Conservation (phyloP, 2,329 filamentous ascomycete species). For the Claviceps sp. region DNA sequence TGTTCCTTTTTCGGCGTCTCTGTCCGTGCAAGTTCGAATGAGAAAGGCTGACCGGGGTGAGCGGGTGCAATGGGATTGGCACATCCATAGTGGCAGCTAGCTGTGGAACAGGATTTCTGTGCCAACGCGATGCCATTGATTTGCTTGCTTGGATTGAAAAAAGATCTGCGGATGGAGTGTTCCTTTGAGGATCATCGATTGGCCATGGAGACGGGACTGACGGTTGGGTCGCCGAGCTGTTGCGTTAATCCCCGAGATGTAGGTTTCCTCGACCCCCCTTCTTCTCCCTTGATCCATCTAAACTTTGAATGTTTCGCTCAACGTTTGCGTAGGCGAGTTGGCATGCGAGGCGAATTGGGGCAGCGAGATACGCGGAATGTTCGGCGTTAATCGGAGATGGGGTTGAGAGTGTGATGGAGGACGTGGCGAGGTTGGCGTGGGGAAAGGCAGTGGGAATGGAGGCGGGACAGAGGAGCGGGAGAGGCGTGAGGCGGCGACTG, state of each 20-base stretch:
- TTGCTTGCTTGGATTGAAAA: slow-evolving; percentile 23
- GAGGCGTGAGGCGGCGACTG: not conserved
- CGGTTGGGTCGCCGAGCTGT: slow-evolving; percentile 11
- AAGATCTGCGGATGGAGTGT: slow-evolving; percentile 14
- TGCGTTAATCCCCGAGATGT: slow-evolving; percentile 20
- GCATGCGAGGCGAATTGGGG: slow-evolving; percentile 18
- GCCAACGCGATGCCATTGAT: slow-evolving; percentile 12
- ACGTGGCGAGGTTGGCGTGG: slow-evolving; percentile 13
- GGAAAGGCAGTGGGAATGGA: slow-evolving; percentile 7
- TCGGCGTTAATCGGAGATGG: slow-evolving; percentile 24
- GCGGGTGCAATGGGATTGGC: not conserved
- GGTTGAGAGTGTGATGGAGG: slow-evolving; percentile 17
- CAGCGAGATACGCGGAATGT: slow-evolving; percentile 20
- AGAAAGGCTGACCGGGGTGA: not conserved
- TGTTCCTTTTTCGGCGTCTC: not conserved
- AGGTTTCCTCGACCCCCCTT: not conserved
- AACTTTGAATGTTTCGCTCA: not conserved
- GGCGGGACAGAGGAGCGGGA: not conserved
- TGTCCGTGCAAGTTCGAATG: not conserved
- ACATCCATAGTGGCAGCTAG: slow-evolving; percentile 13
- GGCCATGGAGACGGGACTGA: slow-evolving; percentile 1
- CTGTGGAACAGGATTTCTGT: not conserved
- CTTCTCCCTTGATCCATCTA: not conserved
- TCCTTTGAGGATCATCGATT: slow-evolving; percentile 5
- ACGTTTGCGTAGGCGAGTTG: slow-evolving; percentile 15